Conservation (phyloP, 2,329 filamentous ascomycete genomes). For the Aureobasidium sp. region DNA sequence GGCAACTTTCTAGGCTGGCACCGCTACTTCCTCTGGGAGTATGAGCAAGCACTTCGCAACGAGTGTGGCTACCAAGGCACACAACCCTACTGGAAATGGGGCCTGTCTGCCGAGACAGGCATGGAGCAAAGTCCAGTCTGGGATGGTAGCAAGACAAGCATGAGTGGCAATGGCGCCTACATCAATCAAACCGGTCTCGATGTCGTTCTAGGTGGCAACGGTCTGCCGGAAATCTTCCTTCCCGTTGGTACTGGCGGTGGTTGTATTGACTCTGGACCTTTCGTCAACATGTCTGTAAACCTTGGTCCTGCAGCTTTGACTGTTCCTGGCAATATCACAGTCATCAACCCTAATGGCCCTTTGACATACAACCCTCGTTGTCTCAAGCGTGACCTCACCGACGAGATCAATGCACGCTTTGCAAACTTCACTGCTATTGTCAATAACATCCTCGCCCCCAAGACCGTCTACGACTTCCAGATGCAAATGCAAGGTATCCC, state of each 20-base stretch:
- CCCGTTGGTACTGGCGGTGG: slow-evolving; percentile 43
- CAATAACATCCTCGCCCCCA: slow-evolving; percentile 1
- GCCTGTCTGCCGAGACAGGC: slow-evolving; percentile 31
- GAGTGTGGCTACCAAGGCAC: slow-evolving; percentile 32
- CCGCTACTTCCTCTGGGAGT: slow-evolving; percentile 30
- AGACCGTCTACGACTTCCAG: slow-evolving; percentile 12
- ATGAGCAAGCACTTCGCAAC: slow-evolving; percentile 28
- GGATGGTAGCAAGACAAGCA: slow-evolving; percentile 41
- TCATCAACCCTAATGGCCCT: slow-evolving; percentile 4
- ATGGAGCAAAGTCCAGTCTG: slow-evolving; percentile 39
- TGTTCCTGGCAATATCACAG: not conserved
- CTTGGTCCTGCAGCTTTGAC: slow-evolving; percentile 11
- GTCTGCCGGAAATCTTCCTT: slow-evolving; percentile 21
- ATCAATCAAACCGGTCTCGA: slow-evolving; percentile 7
- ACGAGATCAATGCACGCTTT: slow-evolving; percentile 1
- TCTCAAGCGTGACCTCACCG: slow-evolving; percentile 13
- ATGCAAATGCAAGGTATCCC: slow-evolving; percentile 14
- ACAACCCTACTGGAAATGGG: slow-evolving; percentile 45
- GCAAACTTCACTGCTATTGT: slow-evolving; percentile 11
- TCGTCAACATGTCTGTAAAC: slow-evolving; percentile 20
- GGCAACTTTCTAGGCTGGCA: slow-evolving; percentile 30
- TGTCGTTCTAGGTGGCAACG: slow-evolving; percentile 1
- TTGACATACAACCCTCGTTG: slow-evolving; percentile 16
- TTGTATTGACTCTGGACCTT: slow-evolving; percentile 41
- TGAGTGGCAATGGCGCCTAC: slow-evolving; percentile 14